These are phyloP conservation scores for Blastocystis sp. DNA, from an alignment of 352 stramenopile species.

Conservation along the genomic window DNA sequence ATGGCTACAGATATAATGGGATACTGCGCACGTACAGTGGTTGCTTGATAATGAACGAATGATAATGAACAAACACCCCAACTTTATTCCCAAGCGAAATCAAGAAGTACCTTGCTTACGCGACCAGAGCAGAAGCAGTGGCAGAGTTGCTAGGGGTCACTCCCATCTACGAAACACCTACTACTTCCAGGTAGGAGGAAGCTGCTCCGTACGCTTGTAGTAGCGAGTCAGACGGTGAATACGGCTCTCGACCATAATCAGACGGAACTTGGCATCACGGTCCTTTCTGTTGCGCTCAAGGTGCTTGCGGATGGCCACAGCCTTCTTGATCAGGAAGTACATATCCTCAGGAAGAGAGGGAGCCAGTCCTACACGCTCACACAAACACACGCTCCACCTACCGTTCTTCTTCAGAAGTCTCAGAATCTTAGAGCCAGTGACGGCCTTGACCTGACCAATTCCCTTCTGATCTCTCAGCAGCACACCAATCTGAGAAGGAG, in stretches of 20 bases:
- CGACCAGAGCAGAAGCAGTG: slow-evolving; percentile 93
- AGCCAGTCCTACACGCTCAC: slow-evolving; percentile 64
- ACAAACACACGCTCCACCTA: slow-evolving; percentile 60
- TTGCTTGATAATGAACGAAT: neutral
- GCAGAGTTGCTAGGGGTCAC: slow-evolving; percentile 65
- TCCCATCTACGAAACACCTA: slow-evolving; percentile 63
- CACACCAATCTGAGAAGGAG: slow-evolving; percentile 92
- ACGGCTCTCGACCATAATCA: slow-evolving; percentile 98
- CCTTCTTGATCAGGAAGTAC: slow-evolving; percentile 99
- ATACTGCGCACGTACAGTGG: neutral
- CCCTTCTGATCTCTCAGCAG: slow-evolving; percentile 98
- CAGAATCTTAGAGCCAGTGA: slow-evolving; percentile 97
- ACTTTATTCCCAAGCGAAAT: slow-evolving; percentile 35
- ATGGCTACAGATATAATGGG: too few species aligned
- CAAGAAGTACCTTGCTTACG: slow-evolving; percentile 71
- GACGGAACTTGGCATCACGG: slow-evolving; percentile 99
- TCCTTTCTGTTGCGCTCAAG: slow-evolving; percentile 97
- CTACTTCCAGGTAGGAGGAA: slow-evolving; percentile 98
- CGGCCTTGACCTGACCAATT: slow-evolving; percentile 92
- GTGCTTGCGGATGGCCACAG: slow-evolving; percentile 96
- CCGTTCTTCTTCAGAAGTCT: slow-evolving; percentile 97
- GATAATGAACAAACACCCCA: neutral
- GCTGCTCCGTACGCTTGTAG: slow-evolving; percentile 96
- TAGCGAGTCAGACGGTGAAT: slow-evolving; percentile 92
- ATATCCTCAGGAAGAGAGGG: slow-evolving; percentile 98